Evolutionary conservation across 139 green algal species (phyloP).

Genomic region (Coccomyxa sp.): DNA sequence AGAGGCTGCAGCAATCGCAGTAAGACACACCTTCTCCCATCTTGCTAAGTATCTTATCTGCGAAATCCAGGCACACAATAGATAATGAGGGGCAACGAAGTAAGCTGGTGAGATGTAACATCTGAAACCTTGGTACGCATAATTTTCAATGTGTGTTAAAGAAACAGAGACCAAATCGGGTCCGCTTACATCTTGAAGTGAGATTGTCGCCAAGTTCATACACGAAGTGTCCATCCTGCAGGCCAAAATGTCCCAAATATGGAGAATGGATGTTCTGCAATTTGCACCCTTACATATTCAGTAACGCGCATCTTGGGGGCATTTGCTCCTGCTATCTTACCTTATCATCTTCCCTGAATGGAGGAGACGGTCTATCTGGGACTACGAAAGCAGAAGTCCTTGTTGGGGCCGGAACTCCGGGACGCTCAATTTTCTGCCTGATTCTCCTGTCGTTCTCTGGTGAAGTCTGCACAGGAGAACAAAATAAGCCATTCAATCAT

Average conservation of each 20-base stretch:
- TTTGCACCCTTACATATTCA: too few relatives aligned
- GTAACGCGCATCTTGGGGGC: too few relatives aligned
- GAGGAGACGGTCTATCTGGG: conserved; percentile 46
- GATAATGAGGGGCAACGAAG: not conserved
- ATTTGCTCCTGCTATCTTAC: conserved; percentile 9
- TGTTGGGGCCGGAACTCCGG: conserved; percentile 47
- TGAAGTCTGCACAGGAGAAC: not conserved
- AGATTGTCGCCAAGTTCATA: conserved; percentile 85
- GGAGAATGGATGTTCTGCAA: conserved; percentile 4
- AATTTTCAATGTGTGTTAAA: too few relatives aligned
- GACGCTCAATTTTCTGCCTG: conserved; percentile 15
- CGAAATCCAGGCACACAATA: conserved; percentile 8
- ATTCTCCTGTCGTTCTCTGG: not conserved
- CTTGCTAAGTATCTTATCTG: conserved; percentile 93
- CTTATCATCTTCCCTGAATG: conserved; percentile 50
- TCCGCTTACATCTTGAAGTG: conserved; percentile 68
- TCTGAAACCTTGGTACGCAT: too few relatives aligned
- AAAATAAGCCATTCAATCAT: not conserved
- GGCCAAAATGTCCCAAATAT: not conserved
- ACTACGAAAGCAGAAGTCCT: conserved; percentile 38
- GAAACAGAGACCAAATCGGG: not conserved
- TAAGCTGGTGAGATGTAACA: too few relatives aligned
- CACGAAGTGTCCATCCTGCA: conserved; percentile 78
- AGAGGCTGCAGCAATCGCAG: not conserved
- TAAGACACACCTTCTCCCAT: conserved; percentile 81